Conservation (phyloP, 768 basidiomycete genomes). For the Suillus cothurnatus region DNA sequence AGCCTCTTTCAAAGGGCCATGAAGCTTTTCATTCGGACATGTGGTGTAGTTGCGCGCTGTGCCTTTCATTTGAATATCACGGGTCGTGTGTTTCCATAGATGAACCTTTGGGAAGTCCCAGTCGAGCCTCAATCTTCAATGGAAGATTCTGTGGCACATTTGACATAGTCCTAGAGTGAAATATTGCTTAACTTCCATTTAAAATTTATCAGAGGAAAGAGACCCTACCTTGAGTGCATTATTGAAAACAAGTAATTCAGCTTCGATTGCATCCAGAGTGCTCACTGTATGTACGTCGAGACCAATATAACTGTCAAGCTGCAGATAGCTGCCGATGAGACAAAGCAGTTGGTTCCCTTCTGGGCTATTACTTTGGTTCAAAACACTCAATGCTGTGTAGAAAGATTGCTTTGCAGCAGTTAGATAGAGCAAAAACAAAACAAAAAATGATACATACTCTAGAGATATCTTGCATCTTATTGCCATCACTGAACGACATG, state of each 20-base stretch:
- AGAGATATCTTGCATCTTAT: too few species aligned
- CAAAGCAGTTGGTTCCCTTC: slow-evolving; percentile 28
- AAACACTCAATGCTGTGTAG: too few species aligned
- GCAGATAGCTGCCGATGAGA: slow-evolving; percentile 32
- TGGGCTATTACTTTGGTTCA: too few species aligned
- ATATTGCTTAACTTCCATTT: not conserved
- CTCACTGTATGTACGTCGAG: slow-evolving; percentile 22
- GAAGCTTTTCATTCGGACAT: slow-evolving; percentile 33
- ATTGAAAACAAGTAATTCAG: slow-evolving; percentile 23
- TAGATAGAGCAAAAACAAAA: too few species aligned
- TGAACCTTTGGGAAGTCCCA: slow-evolving; percentile 35
- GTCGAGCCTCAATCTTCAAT: slow-evolving; percentile 21
- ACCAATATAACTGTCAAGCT: slow-evolving; percentile 31
- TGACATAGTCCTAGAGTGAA: not conserved
- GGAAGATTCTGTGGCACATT: not conserved
- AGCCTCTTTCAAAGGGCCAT: slow-evolving; percentile 28
- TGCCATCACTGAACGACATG: too few species aligned
- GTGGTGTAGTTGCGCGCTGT: slow-evolving; percentile 33
- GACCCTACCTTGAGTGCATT: slow-evolving; percentile 24
- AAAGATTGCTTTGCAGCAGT: too few species aligned
- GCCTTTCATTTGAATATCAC: slow-evolving; percentile 34
- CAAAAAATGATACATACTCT: too few species aligned
- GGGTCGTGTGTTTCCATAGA: slow-evolving; percentile 31
- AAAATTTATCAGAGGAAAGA: not conserved
- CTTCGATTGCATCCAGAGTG: slow-evolving; percentile 6